phyloP scores from a whole-genome alignment of 164 flowering plant genomes.

The Nymphaea thermarum region DNA sequence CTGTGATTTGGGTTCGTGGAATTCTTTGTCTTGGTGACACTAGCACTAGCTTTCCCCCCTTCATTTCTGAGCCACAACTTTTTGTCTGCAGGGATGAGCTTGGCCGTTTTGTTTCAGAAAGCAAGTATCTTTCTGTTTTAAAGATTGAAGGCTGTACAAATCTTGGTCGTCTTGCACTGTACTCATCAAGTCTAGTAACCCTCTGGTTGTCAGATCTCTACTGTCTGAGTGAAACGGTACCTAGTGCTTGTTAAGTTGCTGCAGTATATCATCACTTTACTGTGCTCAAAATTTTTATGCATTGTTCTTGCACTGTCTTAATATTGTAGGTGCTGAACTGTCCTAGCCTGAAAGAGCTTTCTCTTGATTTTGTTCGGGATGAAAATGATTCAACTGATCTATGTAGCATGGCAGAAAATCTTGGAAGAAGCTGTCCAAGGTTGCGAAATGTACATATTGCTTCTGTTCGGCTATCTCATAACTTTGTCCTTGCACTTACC shows the following conservation, averaged over 20 bases:
- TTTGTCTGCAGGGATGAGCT: conserved; percentile 62
- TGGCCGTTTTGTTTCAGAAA: conserved; percentile 86
- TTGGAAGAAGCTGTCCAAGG: conserved; percentile 73
- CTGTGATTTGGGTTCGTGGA: no score
- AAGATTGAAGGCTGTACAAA: conserved; percentile 88
- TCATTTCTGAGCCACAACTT: neutral
- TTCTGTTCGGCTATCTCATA: conserved; percentile 61
- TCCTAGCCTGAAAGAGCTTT: conserved; percentile 78
- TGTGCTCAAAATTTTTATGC: neutral
- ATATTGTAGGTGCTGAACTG: conserved; percentile 60
- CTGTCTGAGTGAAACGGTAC: conserved; percentile 77
- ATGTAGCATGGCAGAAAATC: conserved; percentile 36
- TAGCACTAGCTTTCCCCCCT: neutral
- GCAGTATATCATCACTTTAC: neutral
- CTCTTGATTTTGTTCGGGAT: conserved; percentile 66
- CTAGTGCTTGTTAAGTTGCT: neutral
- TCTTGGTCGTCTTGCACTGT: conserved; percentile 52
- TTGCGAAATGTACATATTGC: conserved; percentile 84
- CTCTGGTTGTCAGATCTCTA: conserved; percentile 88
- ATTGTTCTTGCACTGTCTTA: neutral
- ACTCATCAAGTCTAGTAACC: conserved; percentile 65
- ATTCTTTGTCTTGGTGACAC: no score
- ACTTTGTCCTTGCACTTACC: conserved; percentile 74
- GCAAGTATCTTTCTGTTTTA: conserved; percentile 55
- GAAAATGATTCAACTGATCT: conserved; percentile 82